Evolutionary conservation across 2,329 filamentous ascomycete genomes (phyloP).

Genomic region (Alternaria burnsii): DNA sequence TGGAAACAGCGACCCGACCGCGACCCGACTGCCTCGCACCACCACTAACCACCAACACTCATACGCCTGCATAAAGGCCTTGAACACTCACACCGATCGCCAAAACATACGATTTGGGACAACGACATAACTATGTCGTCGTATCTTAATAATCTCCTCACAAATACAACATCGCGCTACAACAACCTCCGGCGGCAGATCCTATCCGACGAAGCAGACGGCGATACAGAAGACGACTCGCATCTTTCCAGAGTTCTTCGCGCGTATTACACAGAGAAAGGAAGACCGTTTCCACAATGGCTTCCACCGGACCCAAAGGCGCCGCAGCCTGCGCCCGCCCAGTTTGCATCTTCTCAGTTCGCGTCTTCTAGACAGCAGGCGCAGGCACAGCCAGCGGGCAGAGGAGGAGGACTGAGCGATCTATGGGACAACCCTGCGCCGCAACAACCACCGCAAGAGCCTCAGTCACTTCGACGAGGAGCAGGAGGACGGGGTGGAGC

Average conservation of each 20-base stretch:
- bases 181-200: conserved; percentile 69
- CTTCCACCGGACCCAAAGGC: conserved; percentile 89
- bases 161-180: conserved; percentile 64
- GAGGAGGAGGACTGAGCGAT: conserved; percentile 63
- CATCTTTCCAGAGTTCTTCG: conserved; percentile 94
- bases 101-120: background rate
- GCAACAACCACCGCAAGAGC: conserved; percentile 51
- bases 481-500: conserved; percentile 55
- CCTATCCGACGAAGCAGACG: conserved; percentile 67
- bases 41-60: conserved; percentile 13
- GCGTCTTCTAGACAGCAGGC: conserved; percentile 57
- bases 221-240: conserved; percentile 80
- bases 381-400: conserved; percentile 36
- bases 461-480: conserved; percentile 53
- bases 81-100: background rate
- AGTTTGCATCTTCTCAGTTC: conserved; percentile 62
- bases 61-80: conserved; percentile 5
- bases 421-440: conserved; percentile 63
- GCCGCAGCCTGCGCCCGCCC: conserved; percentile 58
- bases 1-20: conserved; percentile 21
- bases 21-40: conserved; percentile 5
- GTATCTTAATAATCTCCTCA: conserved; percentile 79
- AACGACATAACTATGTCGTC: conserved; percentile 60
- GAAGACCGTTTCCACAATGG: conserved; percentile 82
- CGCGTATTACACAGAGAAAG: conserved; percentile 91